phyloP scores from a whole-genome alignment of 768 basidiomycete genomes.

The Rickenella mellea region DNA sequence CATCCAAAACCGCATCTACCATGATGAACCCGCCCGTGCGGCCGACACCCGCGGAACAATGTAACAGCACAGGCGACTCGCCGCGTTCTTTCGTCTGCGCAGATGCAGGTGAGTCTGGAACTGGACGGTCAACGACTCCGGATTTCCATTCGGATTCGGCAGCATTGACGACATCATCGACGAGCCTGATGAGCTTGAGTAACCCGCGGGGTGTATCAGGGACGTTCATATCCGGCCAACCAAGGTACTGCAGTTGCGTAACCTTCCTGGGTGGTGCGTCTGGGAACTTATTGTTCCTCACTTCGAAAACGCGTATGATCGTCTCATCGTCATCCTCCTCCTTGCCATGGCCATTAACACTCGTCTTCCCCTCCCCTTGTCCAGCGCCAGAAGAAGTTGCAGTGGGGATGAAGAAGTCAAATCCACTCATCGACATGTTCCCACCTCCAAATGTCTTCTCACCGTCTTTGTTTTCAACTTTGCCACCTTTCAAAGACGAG shows the following conservation, averaged over 20 bases:
- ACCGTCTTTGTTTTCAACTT: too few species aligned
- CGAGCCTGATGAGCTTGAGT: conserved; percentile 62
- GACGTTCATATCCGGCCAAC: conserved; percentile 96
- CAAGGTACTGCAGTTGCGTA: conserved; percentile 84
- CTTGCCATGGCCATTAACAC: conserved; percentile 3
- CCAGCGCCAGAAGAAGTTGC: conserved; percentile 8
- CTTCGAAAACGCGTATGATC: conserved; percentile 58
- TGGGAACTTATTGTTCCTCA: conserved; percentile 56
- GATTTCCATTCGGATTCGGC: conserved; percentile 4
- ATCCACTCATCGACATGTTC: conserved; percentile 15
- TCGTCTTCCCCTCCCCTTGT: conserved; percentile 1
- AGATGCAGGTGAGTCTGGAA: background rate
- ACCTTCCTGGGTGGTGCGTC: conserved; percentile 53
- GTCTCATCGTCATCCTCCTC: conserved; percentile 20
- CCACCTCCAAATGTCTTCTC: too few species aligned
- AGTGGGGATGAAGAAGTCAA: conserved; percentile 35
- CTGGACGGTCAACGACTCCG: too few species aligned
- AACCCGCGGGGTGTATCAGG: conserved; percentile 75
- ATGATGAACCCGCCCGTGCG: conserved; percentile 92
- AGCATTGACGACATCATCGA: conserved; percentile 31
- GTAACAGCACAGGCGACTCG: conserved; percentile 75
- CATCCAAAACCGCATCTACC: conserved; percentile 78
- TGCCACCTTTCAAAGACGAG: background rate
- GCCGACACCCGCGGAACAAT: conserved; percentile 93
- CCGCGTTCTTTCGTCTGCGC: conserved; percentile 18